Conservation (phyloP, 108 stramenopile species). For the Discostella stelligeroides region DNA sequence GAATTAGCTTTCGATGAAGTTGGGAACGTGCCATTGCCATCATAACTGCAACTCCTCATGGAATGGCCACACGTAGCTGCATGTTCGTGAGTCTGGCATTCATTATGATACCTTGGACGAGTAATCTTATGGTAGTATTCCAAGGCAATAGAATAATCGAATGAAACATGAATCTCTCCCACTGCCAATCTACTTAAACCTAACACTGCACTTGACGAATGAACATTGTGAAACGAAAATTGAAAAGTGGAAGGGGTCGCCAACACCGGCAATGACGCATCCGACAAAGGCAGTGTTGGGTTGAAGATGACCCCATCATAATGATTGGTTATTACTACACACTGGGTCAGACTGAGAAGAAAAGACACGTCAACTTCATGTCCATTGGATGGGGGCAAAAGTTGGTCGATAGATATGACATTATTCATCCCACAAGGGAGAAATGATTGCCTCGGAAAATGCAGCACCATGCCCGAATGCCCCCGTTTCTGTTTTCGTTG, state of each 20-base stretch:
- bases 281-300: background rate
- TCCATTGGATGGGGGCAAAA: background rate
- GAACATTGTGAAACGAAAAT: background rate
- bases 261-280: constrained; percentile 10
- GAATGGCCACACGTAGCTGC: background rate
- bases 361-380: background rate
- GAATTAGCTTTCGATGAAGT: background rate
- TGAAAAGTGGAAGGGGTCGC: constrained; percentile 23
- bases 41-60: too few species aligned
- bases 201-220: background rate
- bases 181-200: background rate
- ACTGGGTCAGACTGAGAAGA: constrained; percentile 29
- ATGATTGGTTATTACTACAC: background rate
- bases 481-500: constrained; percentile 1
- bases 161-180: constrained; percentile 20
- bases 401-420: constrained; percentile 8
- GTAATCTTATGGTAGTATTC: background rate
- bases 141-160: constrained; percentile 20
- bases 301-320: background rate
- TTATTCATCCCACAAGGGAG: constrained; percentile 29
- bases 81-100: background rate
- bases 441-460: background rate
- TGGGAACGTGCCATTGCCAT: too few species aligned
- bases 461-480: background rate
- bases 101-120: background rate